phyloP scores from a whole-genome alignment of 2,329 filamentous ascomycete species.

The Shiraia sp. region DNA sequence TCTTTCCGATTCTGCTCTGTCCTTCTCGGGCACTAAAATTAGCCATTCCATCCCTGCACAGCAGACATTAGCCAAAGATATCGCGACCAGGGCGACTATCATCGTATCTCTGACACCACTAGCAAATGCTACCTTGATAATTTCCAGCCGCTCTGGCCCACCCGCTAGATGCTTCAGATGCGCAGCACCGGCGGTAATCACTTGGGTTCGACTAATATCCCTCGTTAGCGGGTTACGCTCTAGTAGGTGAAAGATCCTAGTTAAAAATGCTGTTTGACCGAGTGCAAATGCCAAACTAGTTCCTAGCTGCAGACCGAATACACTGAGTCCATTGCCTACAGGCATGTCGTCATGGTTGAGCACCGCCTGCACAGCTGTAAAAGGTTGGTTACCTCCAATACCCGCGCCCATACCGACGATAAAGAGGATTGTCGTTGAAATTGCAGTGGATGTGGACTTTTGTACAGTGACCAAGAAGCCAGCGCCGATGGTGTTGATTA shows the following conservation, averaged over 20 bases:
- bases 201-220: neutral
- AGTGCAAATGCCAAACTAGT: neutral
- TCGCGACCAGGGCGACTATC: neutral
- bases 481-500: constrained; percentile 1
- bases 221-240: neutral
- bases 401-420: constrained; percentile 3
- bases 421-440: neutral
- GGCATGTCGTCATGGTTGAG: constrained; percentile 34
- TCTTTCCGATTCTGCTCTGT: neutral
- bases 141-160: neutral
- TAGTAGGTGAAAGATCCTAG: constrained; percentile 1
- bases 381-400: neutral
- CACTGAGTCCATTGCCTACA: constrained; percentile 40
- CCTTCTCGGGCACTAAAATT: neutral
- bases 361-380: constrained; percentile 2
- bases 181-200: neutral
- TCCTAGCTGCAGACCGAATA: constrained; percentile 46
- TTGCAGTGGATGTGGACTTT: neutral
- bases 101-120: neutral
- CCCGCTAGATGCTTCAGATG: neutral
- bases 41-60: neutral
- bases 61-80: neutral
- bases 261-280: neutral
- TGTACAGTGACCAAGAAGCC: constrained; percentile 1
- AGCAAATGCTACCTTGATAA: neutral